Conservation (phyloP, 2,329 filamentous ascomycete genomes). For the Sphaceloma murrayae region DNA sequence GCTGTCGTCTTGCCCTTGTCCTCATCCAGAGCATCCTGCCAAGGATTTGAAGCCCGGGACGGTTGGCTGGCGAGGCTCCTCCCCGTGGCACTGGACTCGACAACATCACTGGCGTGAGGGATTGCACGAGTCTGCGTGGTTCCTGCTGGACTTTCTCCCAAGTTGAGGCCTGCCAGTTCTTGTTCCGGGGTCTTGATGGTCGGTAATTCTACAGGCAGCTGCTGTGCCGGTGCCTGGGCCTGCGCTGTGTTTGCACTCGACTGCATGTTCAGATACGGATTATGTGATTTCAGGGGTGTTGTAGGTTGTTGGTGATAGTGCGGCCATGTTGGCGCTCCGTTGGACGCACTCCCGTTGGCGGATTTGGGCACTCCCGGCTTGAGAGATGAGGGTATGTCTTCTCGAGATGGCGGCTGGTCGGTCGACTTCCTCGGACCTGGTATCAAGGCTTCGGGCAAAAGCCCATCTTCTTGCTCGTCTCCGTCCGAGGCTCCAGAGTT, state of each 20-base stretch:
- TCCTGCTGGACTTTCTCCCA: too few relatives aligned
- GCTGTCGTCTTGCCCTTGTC: conserved; percentile 22
- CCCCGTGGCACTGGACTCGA: not conserved
- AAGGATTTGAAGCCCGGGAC: conserved; percentile 18
- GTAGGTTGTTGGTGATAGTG: conserved; percentile 7
- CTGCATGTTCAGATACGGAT: conserved; percentile 36
- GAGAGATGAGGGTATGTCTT: conserved; percentile 20
- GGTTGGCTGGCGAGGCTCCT: conserved; percentile 20
- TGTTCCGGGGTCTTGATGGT: conserved; percentile 34
- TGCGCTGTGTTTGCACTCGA: conserved; percentile 21
- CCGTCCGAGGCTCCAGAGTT: conserved; percentile 27
- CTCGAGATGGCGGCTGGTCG: conserved; percentile 8
- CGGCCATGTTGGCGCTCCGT: conserved; percentile 12
- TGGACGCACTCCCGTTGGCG: conserved; percentile 10
- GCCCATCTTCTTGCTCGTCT: conserved; percentile 21
- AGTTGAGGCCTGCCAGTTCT: conserved; percentile 30
- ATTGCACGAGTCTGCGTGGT: too few relatives aligned
- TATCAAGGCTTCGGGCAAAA: conserved; percentile 29
- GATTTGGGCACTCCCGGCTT: conserved; percentile 18
- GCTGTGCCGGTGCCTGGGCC: conserved; percentile 21
- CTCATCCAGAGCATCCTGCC: conserved; percentile 20
- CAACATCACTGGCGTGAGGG: not conserved
- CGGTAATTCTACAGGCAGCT: conserved; percentile 34
- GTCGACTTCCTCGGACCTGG: conserved; percentile 16
- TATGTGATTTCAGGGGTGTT: conserved; percentile 33